Evolutionary conservation across 306 rosid genomes (phyloP).

Genomic region (Lathyrus aphaca): DNA sequence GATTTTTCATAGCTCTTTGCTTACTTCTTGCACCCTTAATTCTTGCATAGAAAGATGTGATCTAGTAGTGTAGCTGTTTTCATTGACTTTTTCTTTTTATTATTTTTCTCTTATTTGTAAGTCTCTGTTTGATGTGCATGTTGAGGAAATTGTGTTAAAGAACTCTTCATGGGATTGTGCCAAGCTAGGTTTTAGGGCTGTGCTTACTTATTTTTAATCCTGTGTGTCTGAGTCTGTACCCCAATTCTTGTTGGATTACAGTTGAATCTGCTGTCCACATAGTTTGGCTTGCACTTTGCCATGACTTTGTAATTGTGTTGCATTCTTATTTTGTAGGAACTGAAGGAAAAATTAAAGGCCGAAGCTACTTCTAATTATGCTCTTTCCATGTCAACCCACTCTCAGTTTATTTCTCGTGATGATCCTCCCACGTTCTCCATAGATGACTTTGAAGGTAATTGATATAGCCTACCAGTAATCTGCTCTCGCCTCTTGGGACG

Average conservation of each 20-base stretch:
- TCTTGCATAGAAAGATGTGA: conserved; percentile 15
- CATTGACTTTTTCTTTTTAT: background rate
- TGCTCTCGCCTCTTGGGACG: conserved; percentile 24
- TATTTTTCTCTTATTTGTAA: conserved; percentile 10
- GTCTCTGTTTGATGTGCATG: conserved; percentile 24
- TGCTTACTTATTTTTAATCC: conserved; percentile 15
- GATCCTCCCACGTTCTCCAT: conserved; percentile 74
- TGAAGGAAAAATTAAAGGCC: conserved; percentile 76
- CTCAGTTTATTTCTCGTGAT: conserved; percentile 42
- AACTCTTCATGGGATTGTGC: conserved; percentile 17
- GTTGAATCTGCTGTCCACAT: background rate
- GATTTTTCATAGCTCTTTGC: background rate
- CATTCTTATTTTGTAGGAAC: conserved; percentile 58
- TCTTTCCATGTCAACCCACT: conserved; percentile 46
- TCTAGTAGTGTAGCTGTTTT: conserved; percentile 4
- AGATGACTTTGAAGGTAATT: conserved; percentile 89
- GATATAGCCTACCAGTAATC: conserved; percentile 18
- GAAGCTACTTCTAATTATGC: conserved; percentile 67
- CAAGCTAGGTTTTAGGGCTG: background rate
- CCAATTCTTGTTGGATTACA: conserved; percentile 11
- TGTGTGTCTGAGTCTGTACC: conserved; percentile 12
- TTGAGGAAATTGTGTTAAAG: conserved; percentile 25
- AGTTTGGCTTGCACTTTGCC: conserved; percentile 21
- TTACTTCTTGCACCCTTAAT: background rate
- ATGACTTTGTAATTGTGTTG: conserved; percentile 30